phyloP scores from a whole-genome alignment of 2,329 filamentous ascomycete species.

The Chalaropsis thielavioides region DNA sequence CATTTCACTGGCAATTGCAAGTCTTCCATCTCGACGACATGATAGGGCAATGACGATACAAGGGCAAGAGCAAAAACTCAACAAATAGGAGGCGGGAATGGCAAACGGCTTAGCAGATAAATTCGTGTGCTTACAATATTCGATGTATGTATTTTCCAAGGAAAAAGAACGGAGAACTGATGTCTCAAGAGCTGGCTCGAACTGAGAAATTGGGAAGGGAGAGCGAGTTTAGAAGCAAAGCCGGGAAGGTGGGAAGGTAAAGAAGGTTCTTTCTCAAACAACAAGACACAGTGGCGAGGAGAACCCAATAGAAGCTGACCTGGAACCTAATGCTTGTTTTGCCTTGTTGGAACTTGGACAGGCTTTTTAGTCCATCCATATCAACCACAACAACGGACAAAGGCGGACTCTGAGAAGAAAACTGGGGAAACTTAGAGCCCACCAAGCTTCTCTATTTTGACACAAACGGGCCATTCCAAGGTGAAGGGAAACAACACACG shows the following conservation, averaged over 20 bases:
- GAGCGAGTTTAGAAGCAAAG: constrained; percentile 1
- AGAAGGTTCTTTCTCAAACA: not conserved
- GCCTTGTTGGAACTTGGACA: not conserved
- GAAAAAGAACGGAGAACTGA: not conserved
- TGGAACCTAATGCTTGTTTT: not conserved
- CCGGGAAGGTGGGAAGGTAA: not conserved
- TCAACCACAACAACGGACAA: not conserved
- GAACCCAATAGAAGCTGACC: constrained; percentile 2
- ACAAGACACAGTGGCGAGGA: not conserved
- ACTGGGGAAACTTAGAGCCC: not conserved
- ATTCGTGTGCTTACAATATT: constrained; percentile 7
- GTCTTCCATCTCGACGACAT: not conserved
- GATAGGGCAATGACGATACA: not conserved
- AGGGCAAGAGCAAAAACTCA: not conserved
- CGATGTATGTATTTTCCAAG: not conserved
- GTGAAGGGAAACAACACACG: constrained; percentile 6
- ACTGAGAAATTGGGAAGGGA: constrained; percentile 2
- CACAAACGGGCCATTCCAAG: not conserved
- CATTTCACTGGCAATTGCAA: not conserved
- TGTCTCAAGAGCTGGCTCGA: not conserved
- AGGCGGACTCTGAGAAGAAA: not conserved
- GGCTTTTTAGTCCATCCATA: not conserved
- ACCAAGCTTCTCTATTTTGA: not conserved
- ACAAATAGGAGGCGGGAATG: not conserved
- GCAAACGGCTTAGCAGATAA: not conserved